Evolutionary conservation across 495 filamentous ascomycete genomes (phyloP).

Genomic region (Aspergillus leporis): DNA sequence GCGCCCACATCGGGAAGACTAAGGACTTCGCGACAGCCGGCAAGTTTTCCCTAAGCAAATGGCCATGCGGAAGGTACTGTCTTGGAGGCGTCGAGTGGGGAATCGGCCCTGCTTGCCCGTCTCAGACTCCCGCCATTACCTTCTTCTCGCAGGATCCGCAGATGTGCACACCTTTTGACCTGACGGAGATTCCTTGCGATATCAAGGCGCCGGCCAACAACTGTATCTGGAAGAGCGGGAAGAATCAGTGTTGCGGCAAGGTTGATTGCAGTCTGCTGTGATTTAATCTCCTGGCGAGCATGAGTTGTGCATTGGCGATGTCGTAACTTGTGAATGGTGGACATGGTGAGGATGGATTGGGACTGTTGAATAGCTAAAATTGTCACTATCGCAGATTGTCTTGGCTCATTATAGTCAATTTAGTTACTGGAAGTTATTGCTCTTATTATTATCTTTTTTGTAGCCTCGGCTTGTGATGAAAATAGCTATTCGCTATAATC

Average conservation of each 20-base stretch:
- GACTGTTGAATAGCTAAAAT: too few species aligned
- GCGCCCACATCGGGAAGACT: conserved; percentile 12
- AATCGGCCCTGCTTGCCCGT: conserved; percentile 8
- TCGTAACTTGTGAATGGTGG: too few species aligned
- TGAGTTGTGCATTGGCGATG: not conserved
- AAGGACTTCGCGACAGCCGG: conserved; percentile 1
- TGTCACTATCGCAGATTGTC: too few species aligned
- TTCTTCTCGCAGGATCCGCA: conserved; percentile 12
- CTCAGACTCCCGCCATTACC: conserved; percentile 7
- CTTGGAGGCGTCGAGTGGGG: conserved; percentile 8
- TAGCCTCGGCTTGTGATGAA: too few species aligned
- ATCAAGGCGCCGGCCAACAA: conserved; percentile 10
- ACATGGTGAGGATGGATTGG: too few species aligned
- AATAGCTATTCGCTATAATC: too few species aligned
- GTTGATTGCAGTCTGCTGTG: conserved; percentile 5
- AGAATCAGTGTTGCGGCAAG: conserved; percentile 11
- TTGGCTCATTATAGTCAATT: too few species aligned
- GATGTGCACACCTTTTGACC: conserved; percentile 9
- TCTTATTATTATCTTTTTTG: too few species aligned
- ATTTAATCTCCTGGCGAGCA: not conserved
- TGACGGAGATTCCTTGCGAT: conserved; percentile 14
- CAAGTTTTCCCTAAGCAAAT: conserved; percentile 12
- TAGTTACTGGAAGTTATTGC: too few species aligned
- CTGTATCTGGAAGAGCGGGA: conserved; percentile 15
- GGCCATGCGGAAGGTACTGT: conserved; percentile 14